A percentile compares a stretch with the other conserved stretches of the same genome.
Conservation (phyloP, 345 rosid species). For the Melaleuca alternifolia region DNA sequence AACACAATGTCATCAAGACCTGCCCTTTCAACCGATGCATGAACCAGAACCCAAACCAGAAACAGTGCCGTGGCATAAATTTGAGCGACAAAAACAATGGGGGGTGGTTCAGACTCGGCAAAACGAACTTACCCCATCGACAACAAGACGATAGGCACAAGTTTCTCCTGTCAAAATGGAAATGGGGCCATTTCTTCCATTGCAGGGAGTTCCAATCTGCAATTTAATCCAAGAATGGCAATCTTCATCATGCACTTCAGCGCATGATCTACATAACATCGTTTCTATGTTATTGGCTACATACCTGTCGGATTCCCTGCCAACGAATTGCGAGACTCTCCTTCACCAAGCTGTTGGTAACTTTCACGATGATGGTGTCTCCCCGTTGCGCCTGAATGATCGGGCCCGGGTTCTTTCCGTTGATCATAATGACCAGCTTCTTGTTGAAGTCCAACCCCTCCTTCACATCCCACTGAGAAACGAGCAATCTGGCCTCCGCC, state of each 20-base stretch:
- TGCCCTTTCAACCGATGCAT: background rate
- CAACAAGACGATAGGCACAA: constrained; percentile 55
- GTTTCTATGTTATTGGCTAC: background rate
- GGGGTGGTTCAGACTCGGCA: too few relatives aligned
- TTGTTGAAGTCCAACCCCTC: constrained; percentile 47
- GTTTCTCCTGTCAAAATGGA: constrained; percentile 59
- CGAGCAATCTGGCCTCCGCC: constrained; percentile 19
- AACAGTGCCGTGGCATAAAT: too few relatives aligned
- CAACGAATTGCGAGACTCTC: constrained; percentile 66
- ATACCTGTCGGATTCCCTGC: constrained; percentile 76
- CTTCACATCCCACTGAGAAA: constrained; percentile 53
- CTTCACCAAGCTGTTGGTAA: constrained; percentile 45
- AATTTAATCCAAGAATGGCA: too few relatives aligned
- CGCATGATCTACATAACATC: background rate
- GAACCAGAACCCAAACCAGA: too few relatives aligned
- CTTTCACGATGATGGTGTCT: constrained; percentile 62
- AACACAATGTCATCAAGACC: too few relatives aligned
- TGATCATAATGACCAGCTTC: constrained; percentile 52
- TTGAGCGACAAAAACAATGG: too few relatives aligned
- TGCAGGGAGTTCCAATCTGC: constrained; percentile 13
- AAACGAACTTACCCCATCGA: constrained; percentile 45
- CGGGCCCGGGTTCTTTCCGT: constrained; percentile 62
- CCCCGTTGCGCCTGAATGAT: constrained; percentile 46
- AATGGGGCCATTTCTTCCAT: constrained; percentile 59
- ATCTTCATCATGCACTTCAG: background rate